Percentiles rank a stretch among this genome's conserved stretches.
Evolutionary conservation across 768 basidiomycete species (phyloP).

Genomic region (Naganishia vaughanmartiniae): DNA sequence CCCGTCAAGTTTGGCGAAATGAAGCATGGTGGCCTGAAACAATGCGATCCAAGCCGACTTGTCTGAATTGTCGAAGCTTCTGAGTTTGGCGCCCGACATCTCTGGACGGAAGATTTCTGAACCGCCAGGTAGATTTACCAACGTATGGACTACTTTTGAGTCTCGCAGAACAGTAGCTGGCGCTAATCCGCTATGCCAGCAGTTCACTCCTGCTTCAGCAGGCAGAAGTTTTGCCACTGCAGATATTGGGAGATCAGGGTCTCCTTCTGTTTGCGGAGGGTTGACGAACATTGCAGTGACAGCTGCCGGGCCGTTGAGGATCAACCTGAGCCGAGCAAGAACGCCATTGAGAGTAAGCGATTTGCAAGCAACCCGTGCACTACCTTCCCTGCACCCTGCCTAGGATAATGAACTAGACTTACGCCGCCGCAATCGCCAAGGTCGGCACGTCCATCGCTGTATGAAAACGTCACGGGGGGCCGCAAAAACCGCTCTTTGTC

Average conservation of each 20-base stretch:
- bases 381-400: no score
- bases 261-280: no score
- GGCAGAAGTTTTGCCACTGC: no score
- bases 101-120: background rate
- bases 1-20: background rate
- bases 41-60: background rate
- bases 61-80: background rate
- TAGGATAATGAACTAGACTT: background rate
- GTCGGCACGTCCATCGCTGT: background rate
- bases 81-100: background rate
- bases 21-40: background rate
- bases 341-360: no score
- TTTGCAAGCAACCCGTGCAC: no score
- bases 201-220: no score
- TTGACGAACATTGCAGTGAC: no score
- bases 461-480: background rate
- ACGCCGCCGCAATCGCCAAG: slow-evolving; percentile 3
- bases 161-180: no score
- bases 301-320: no score
- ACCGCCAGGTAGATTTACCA: background rate
- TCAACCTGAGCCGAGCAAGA: no score
- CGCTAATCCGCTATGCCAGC: no score
- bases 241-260: no score
- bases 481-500: background rate
- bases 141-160: background rate